Base-by-base conservation (phyloP, 352 stramenopile genomes). In the Globisporangium canariense region DNA sequence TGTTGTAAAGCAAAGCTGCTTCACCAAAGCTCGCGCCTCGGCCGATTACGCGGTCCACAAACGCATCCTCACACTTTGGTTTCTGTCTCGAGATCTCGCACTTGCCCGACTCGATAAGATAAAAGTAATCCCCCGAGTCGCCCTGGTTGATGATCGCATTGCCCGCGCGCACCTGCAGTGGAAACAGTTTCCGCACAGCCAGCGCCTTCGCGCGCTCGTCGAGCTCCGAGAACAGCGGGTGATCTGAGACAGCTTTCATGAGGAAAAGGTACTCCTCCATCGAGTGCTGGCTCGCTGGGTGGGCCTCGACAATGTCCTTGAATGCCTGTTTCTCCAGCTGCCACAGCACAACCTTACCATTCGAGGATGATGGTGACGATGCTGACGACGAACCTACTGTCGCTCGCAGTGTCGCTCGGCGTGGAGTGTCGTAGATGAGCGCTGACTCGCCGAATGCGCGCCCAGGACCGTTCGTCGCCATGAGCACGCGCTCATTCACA, bases 1-100 rank as follows among this genome's bases (percentile, higher is more conserved):
- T 97, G 67, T 98, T 97, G 78, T 99, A 99, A 65, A 99, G 79
- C 55, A 99, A 73, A 18, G 97, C 96, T 13, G 98, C 90, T 82
- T 99, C 97, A 9, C 96, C 97, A 73, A 99, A 99, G 59, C 74
- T 92, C 25, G 82, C 74, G 14, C 84, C 81, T 32, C 74, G 71
- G 2, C 86, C 86, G 32, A 96, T 86, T 22, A 89, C 67, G 4
- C 84, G 79, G 57, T 94, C 88, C 0, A 96, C 72, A 22, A 91
- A 81, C 30, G 80, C 64, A 7, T 74, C 66, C 1, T 68, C 59
- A 28, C 69, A 71, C 34, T 81, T 78, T 18, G 83, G 81, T 30
- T 96, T 94, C 16, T 77, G 67, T 7, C 88, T 78, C 52, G 85
- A 75, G 25, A 96, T 88, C 47, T 90, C 81, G 43, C 88, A 96